phyloP scores from a whole-genome alignment of 73 alveolate genomes.

The Paramecium sexaurelia region DNA sequence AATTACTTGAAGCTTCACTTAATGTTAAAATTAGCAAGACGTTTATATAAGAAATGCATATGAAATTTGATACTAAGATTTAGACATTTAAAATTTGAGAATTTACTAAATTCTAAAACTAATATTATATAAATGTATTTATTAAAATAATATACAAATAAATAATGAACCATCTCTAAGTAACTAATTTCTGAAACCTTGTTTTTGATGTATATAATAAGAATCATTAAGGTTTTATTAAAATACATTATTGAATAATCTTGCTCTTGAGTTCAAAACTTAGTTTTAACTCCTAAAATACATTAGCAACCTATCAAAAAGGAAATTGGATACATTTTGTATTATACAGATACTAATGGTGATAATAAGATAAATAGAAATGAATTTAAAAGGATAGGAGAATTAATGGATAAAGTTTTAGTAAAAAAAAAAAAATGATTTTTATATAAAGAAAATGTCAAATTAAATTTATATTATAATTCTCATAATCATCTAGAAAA shows the following conservation, averaged over 20 bases:
- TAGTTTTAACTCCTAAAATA: not conserved
- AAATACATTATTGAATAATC: not conserved
- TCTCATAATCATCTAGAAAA: not conserved
- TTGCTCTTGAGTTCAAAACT: not conserved
- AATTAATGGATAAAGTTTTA: slow-evolving; percentile 3
- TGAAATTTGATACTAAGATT: slow-evolving; percentile 16
- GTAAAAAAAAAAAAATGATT: slow-evolving; percentile 9
- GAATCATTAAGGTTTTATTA: not conserved
- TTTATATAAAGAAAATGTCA: not conserved
- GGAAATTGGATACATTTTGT: not conserved
- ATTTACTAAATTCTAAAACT: not conserved
- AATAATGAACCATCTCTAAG: not conserved
- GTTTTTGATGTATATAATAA: not conserved
- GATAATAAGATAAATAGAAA: not conserved
- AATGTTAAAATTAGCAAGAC: slow-evolving; percentile 40
- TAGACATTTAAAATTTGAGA: slow-evolving; percentile 36
- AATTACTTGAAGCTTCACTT: not conserved
- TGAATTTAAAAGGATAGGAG: not conserved
- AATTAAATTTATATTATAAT: not conserved
- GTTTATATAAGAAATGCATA: slow-evolving; percentile 38
- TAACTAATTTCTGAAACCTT: not conserved
- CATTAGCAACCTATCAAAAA: not conserved
- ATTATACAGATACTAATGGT: not conserved
- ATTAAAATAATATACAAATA: not conserved
- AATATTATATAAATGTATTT: not conserved